phyloP scores from a whole-genome alignment of 805 yeast genomes.

The Starmerella sp. region DNA sequence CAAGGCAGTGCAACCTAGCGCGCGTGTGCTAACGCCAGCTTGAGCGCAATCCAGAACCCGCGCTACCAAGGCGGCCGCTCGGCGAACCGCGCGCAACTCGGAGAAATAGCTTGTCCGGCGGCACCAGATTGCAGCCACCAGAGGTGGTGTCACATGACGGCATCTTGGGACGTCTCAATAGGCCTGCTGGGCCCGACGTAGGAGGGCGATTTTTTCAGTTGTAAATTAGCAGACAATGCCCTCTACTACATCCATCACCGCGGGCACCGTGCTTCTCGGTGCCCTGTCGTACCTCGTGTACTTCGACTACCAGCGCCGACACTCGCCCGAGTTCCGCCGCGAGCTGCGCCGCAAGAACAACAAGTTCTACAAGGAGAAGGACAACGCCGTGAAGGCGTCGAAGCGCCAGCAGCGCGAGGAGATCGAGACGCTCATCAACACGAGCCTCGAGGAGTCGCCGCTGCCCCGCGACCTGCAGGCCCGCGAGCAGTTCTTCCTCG shows the following conservation, averaged over 20 bases:
- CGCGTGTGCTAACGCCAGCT: too few species aligned
- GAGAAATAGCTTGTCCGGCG: too few species aligned
- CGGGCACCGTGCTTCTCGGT: slow-evolving; percentile 25
- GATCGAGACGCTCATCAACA: slow-evolving; percentile 50
- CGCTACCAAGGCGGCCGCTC: too few species aligned
- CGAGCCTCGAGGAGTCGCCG: slow-evolving; percentile 60
- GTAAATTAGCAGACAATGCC: slow-evolving; percentile 23
- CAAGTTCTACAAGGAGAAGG: slow-evolving; percentile 48
- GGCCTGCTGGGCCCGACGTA: neutral
- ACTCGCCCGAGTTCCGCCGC: slow-evolving; percentile 69
- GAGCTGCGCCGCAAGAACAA: slow-evolving; percentile 52
- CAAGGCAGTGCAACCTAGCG: too few species aligned
- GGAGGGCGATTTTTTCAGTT: neutral
- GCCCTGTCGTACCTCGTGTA: slow-evolving; percentile 56
- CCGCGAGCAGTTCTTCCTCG: slow-evolving; percentile 70
- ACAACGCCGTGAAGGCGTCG: slow-evolving; percentile 47
- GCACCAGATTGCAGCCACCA: too few species aligned
- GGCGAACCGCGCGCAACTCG: too few species aligned
- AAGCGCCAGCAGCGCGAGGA: slow-evolving; percentile 45
- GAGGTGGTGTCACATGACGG: neutral
- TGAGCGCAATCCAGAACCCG: too few species aligned
- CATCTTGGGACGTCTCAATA: slow-evolving; percentile 3
- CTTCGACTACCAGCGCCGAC: slow-evolving; percentile 88
- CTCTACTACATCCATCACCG: slow-evolving; percentile 27
- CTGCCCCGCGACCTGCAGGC: slow-evolving; percentile 57